Base-by-base conservation (phyloP, 345 rosid species). In the Anastatica hierochuntica region DNA sequence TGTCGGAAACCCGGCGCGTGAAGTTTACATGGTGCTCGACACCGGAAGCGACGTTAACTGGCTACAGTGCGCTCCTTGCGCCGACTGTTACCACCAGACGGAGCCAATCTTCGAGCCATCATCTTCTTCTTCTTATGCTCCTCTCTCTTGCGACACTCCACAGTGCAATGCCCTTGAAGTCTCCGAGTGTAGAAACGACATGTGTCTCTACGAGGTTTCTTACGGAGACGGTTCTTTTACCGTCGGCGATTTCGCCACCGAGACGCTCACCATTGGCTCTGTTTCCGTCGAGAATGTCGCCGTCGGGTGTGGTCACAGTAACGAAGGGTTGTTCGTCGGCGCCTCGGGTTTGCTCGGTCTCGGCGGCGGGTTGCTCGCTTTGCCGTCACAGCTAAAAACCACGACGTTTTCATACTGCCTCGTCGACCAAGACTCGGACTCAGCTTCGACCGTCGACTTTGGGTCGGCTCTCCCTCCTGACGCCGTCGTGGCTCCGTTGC, bases 221-320 rank as follows among this genome's bases (percentile, higher is more conserved):
- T 86, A 90, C 63, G 96, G 98, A 3, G 96, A 90, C 19, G 96
- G 98, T 9, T 90, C 96, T 20, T 87, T 64, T 66, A 87, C 96
- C 10, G 81, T 81, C 10, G 96, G 98, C 4, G 95, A 87, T 49
- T 82, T 84, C 38, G 84, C 71, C 19, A 82, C 95, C 8, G 96
- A 87, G 68, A 80, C 84, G 1, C 11, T 90, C 56, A 75, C 89
- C 3, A 57, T 90, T 8, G 95, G 84, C 31, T 79, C 95, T 0
- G 34, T 76, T 23, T 57, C 77, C 8, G 76, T 82, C 13, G 42
- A 72, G 4, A 67, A 79, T 50, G 69, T 87, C 16, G 92, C 92
- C 31, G 56, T 90, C 8, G 96, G 98, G 5, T 90, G 98, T 42
- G 96, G 96, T n/a, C 98, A 90, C 52, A 80, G 68, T 41, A 90